Percentiles rank a stretch among this genome's conserved stretches.
These are phyloP conservation scores for Penicillium italicum DNA, from an alignment of 2,329 filamentous ascomycete genomes.

Conservation along the genomic window DNA sequence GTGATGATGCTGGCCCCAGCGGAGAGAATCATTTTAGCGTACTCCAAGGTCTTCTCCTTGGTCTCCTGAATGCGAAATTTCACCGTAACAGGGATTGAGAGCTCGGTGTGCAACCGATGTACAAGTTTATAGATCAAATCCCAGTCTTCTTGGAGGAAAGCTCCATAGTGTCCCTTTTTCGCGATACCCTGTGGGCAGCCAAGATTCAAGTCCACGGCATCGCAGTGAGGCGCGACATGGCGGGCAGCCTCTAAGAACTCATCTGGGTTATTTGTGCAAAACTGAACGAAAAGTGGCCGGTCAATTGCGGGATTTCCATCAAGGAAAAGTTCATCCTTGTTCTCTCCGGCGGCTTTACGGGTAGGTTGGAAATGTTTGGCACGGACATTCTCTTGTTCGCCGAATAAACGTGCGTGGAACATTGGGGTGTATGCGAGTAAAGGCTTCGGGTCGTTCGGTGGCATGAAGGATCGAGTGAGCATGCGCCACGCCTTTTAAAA, in stretches of 20 bases:
- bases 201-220: slow-evolving; percentile 91
- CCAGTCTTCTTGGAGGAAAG: slow-evolving; percentile 92
- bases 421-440: slow-evolving; percentile 92
- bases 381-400: slow-evolving; percentile 71
- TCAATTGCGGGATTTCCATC: slow-evolving; percentile 85
- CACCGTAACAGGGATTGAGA: slow-evolving; percentile 83
- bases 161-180: slow-evolving; percentile 82
- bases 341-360: slow-evolving; percentile 30
- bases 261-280: slow-evolving; percentile 62
- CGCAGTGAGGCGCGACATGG: slow-evolving; percentile 79
- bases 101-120: slow-evolving; percentile 70
- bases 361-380: slow-evolving; percentile 75
- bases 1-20: slow-evolving; percentile 92
- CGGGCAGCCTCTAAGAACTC: slow-evolving; percentile 62
- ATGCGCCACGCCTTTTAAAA: slow-evolving; percentile 80
- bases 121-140: slow-evolving; percentile 78
- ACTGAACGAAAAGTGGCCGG: slow-evolving; percentile 90
- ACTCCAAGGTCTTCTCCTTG: slow-evolving; percentile 78
- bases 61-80: slow-evolving; percentile 91
- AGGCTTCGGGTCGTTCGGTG: slow-evolving; percentile 58
- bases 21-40: slow-evolving; percentile 79
- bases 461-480: slow-evolving; percentile 88
- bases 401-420: slow-evolving; percentile 89
- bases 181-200: slow-evolving; percentile 97
- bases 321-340: slow-evolving; percentile 53